Evolutionary conservation across 106 monocot genomes (phyloP).

Genomic region (Dioscorea alata): DNA sequence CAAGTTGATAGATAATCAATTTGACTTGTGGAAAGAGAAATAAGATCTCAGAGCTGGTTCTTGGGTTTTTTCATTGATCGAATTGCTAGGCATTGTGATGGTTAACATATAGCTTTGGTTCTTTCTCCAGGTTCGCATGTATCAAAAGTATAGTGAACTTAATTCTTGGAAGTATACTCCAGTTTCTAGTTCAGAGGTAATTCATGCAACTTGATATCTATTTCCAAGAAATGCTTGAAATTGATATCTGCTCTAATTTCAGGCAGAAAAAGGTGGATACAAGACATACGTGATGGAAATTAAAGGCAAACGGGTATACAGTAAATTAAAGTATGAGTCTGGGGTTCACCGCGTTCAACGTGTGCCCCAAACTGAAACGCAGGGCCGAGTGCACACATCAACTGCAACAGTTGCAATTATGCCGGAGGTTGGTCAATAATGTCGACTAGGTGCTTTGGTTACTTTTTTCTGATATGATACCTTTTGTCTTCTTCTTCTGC

Average conservation of each 20-base stretch:
- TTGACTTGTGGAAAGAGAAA: no score
- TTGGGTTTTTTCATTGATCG: no score
- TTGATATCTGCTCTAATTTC: neutral
- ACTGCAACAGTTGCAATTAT: constrained; percentile 98
- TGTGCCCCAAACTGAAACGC: constrained; percentile 91
- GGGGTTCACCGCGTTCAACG: constrained; percentile 98
- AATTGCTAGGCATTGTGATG: no score
- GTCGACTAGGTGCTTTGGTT: neutral
- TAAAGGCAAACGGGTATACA: constrained; percentile 80
- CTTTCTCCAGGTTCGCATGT: constrained; percentile 71
- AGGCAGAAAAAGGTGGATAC: constrained; percentile 98
- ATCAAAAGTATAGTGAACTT: constrained; percentile 76
- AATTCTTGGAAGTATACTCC: constrained; percentile 70
- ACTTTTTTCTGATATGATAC: neutral
- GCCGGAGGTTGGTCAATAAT: constrained; percentile 69
- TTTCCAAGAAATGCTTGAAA: neutral
- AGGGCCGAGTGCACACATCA: constrained; percentile 93
- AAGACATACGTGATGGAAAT: constrained; percentile 96
- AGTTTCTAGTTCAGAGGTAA: constrained; percentile 88
- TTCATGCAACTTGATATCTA: neutral
- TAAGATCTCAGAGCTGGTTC: no score
- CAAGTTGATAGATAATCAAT: no score
- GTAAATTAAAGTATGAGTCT: constrained; percentile 93
- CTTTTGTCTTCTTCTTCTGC: neutral
- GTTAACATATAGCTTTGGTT: neutral